A percentile compares a stretch with the other conserved stretches of the same genome.
Conservation (phyloP, 2,329 filamentous ascomycete species). For the Trichoderma asperellum region DNA sequence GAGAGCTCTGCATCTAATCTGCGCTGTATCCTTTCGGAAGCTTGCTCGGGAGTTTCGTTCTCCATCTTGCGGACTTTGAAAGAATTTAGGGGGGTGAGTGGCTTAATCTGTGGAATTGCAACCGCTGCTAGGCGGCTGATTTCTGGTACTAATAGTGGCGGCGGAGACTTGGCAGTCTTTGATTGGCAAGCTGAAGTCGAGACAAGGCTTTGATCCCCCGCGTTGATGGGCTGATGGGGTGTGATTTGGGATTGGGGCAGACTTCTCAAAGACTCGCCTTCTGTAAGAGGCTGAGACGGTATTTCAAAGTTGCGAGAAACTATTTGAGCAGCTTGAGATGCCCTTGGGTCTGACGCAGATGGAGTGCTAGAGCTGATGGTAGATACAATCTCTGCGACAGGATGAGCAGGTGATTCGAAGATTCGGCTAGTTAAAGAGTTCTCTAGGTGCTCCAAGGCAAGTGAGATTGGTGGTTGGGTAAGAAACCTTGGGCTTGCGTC, state of each 20-base stretch:
- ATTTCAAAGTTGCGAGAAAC: constrained; percentile 31
- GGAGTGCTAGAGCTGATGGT: not conserved
- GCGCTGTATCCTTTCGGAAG: not conserved
- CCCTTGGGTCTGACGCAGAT: constrained; percentile 20
- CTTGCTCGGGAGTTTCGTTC: constrained; percentile 15
- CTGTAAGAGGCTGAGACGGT: constrained; percentile 28
- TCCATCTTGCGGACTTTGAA: constrained; percentile 18
- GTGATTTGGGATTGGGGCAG: constrained; percentile 7
- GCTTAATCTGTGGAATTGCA: not conserved
- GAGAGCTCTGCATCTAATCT: constrained; percentile 4
- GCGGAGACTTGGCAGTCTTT: not conserved
- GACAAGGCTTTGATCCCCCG: not conserved
- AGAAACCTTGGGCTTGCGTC: constrained; percentile 17
- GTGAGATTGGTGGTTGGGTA: constrained; percentile 21
- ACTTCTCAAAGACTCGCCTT: constrained; percentile 29
- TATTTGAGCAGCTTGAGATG: constrained; percentile 40
- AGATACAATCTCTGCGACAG: not conserved
- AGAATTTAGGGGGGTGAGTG: not conserved
- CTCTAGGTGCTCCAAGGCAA: constrained; percentile 4
- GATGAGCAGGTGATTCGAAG: constrained; percentile 12
- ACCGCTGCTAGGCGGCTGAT: not conserved
- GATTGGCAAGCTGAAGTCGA: not conserved
- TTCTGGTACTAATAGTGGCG: not conserved
- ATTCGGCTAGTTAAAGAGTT: constrained; percentile 22
- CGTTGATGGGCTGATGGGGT: not conserved